Evolutionary conservation across 2,329 filamentous ascomycete species (phyloP).

Genomic region (Cladosporium sp.): DNA sequence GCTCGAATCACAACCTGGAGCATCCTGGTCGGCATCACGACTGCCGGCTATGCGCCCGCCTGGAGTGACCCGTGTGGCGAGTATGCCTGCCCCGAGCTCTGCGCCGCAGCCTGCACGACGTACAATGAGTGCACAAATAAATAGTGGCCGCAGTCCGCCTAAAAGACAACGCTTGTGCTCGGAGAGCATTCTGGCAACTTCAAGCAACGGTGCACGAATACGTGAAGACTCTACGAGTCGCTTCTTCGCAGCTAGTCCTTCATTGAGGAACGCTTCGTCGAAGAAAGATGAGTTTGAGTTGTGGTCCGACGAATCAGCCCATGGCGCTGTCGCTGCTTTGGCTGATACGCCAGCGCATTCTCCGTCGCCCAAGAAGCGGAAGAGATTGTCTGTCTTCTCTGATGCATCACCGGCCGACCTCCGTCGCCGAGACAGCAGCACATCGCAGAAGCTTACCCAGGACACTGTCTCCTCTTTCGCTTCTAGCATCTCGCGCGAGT

Average conservation of each 20-base stretch:
- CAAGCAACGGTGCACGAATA: constrained; percentile 27
- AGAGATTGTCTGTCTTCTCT: constrained; percentile 32
- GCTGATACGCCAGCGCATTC: constrained; percentile 22
- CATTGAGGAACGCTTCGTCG: constrained; percentile 35
- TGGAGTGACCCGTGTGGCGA: constrained; percentile 20
- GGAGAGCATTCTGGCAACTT: constrained; percentile 37
- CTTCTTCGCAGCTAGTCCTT: constrained; percentile 47
- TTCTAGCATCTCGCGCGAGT: constrained; percentile 19
- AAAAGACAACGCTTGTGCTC: constrained; percentile 50
- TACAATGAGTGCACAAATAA: constrained; percentile 37
- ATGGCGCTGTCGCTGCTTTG: constrained; percentile 43
- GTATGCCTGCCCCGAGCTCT: constrained; percentile 39
- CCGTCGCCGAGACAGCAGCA: background rate
- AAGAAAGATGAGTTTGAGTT: constrained; percentile 45
- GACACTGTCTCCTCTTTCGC: constrained; percentile 16
- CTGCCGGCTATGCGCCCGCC: constrained; percentile 35
- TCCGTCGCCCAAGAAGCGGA: constrained; percentile 30
- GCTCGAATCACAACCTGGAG: constrained; percentile 54
- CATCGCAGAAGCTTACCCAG: constrained; percentile 2
- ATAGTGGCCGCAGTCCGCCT: constrained; percentile 30
- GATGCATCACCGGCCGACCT: constrained; percentile 20
- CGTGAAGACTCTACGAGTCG: constrained; percentile 43
- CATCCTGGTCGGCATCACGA: constrained; percentile 57
- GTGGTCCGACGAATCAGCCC: constrained; percentile 51
- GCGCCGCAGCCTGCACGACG: constrained; percentile 46